phyloP scores from a whole-genome alignment of 371 early-diverging fungal genomes.

The Basidiobolus heterosporus region DNA sequence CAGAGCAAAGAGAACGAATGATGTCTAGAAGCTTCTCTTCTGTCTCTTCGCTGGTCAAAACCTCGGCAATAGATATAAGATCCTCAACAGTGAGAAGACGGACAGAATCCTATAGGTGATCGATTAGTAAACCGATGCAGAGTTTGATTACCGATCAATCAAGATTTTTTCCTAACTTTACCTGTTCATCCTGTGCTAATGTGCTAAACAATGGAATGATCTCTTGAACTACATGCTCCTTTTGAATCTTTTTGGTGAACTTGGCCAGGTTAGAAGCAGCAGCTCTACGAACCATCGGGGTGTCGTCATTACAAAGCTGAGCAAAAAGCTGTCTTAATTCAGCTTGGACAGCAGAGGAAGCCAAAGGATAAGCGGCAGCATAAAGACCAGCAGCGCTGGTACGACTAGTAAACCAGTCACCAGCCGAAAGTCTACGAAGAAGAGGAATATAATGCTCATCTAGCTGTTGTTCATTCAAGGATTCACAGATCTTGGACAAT shows the following conservation, averaged over 20 bases:
- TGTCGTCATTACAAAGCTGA: slow-evolving; percentile 78
- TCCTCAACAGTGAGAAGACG: slow-evolving; percentile 85
- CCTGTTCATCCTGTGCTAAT: slow-evolving; percentile 72
- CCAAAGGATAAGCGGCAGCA: slow-evolving; percentile 58
- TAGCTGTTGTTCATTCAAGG: slow-evolving; percentile 55
- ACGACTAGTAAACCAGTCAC: slow-evolving; percentile 96
- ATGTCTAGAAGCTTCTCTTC: slow-evolving; percentile 51
- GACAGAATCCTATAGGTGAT: slow-evolving; percentile 68
- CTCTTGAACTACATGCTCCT: slow-evolving; percentile 54
- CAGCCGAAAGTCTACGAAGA: slow-evolving; percentile 70
- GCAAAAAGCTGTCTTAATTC: slow-evolving; percentile 71
- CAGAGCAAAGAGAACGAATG: slow-evolving; percentile 60
- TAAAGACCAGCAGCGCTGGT: slow-evolving; percentile 86
- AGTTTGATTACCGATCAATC: not conserved
- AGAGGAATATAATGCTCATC: slow-evolving; percentile 81
- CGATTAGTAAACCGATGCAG: not conserved
- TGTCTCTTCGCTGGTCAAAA: slow-evolving; percentile 54
- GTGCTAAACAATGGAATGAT: slow-evolving; percentile 64
- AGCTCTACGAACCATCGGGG: slow-evolving; percentile 94
- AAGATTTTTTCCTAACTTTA: slow-evolving; percentile 6
- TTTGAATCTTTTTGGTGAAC: slow-evolving; percentile 44
- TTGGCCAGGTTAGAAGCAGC: slow-evolving; percentile 75
- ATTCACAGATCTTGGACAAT: slow-evolving; percentile 56
- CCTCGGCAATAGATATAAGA: slow-evolving; percentile 75
- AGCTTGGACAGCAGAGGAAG: slow-evolving; percentile 49